Base-by-base conservation (phyloP, 2,329 filamentous ascomycete species). In the Paradendryphiella salina region DNA sequence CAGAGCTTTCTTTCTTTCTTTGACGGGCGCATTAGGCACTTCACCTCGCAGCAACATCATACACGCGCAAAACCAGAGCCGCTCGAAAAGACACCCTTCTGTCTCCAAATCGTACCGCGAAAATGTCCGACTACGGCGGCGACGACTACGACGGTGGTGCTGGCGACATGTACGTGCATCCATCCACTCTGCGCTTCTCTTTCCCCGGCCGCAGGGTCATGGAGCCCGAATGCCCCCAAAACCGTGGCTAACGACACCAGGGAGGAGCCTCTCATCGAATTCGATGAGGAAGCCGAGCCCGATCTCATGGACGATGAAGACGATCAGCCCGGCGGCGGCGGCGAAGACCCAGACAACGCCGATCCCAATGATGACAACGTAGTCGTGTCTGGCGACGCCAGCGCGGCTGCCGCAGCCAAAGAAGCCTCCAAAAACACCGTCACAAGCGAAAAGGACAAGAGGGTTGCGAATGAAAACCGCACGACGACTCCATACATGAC, bases 401-500 rank as follows among this genome's bases (percentile, higher is more conserved):
- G 76, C 61, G 78, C 78, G n/a, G 72, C 75, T 9, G 71, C 74
- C 17, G 66, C 69, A 4, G 72, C 73, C 13, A 74, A 73, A 21
- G 67, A 69, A 29, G 72, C 73, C 39, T 63, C 71, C 39, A 77
- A 79, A 56, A 85, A 84, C 57, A 80, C 80, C 26, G 79, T 85
- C 69, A 76, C 81, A 60, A 78, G 79, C 60, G 69, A 82, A 55
- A 80, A 82, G 69, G 79, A 92, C 76, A 96, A 95, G 83, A 95
- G 90, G 77, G 93, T 99, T 41, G 83, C 91, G 49, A 89, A 90
- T 62, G 89, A 92, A 61, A 84, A 96, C 76, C 85, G 94, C 65
- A 88, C 85, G 18, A 99, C 94, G 7, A 99, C 94, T 21, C 94
- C 93, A 2, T 99, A 96, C 78, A 96, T 99, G 93, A 99, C 94